These are phyloP conservation scores for Dothistroma septosporum DNA, from an alignment of 2,329 filamentous ascomycete species.

Conservation along the genomic window DNA sequence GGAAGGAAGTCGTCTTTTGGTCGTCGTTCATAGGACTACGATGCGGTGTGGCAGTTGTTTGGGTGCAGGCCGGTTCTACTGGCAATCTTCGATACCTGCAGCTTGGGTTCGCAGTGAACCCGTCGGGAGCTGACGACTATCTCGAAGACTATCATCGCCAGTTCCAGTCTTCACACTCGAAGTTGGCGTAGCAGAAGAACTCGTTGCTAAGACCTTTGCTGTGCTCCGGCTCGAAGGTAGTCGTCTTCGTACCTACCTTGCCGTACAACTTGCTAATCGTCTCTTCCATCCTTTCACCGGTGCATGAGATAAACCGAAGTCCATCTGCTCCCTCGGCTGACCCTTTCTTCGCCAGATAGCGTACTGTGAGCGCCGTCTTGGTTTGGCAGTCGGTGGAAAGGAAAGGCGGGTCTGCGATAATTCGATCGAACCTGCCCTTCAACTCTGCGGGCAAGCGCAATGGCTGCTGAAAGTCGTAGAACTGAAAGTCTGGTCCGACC, in stretches of 20 bases:
- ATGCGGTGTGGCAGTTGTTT: too few relatives aligned
- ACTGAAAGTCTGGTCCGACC: constrained; percentile 70
- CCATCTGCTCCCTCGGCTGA: constrained; percentile 15
- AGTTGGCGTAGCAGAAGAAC: constrained; percentile 76
- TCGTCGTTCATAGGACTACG: too few relatives aligned
- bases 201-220: constrained; percentile 73
- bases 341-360: constrained; percentile 63
- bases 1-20: too few relatives aligned
- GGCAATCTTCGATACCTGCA: too few relatives aligned
- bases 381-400: constrained; percentile 76
- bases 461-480: constrained; percentile 70
- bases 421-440: constrained; percentile 61
- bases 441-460: constrained; percentile 57
- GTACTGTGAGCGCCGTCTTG: constrained; percentile 69
- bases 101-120: too few relatives aligned
- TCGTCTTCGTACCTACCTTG: constrained; percentile 59
- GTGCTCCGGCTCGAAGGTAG: constrained; percentile 65
- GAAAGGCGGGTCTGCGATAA: constrained; percentile 76
- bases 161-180: constrained; percentile 52
- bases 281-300: constrained; percentile 69
- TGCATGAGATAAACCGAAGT: constrained; percentile 61
- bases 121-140: too few relatives aligned
- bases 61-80: too few relatives aligned
- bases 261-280: constrained; percentile 65
- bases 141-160: constrained; percentile 17